Base-by-base conservation (phyloP, 2,329 filamentous ascomycete species). In the Sarocladium strictum region DNA sequence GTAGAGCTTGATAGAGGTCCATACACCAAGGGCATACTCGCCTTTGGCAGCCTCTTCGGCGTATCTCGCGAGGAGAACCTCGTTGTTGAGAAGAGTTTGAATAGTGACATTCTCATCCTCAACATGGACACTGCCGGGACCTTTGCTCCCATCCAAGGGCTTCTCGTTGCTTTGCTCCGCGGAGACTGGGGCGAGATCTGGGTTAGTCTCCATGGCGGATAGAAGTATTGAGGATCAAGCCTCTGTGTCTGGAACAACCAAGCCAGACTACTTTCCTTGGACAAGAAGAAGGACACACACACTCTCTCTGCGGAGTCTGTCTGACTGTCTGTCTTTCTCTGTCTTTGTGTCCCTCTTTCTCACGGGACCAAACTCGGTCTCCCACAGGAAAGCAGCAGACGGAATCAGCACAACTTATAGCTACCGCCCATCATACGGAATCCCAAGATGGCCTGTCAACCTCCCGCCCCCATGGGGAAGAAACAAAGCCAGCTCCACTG, bases 1-100 rank as follows among this genome's bases (percentile, higher is more conserved):
- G 54, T 60, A 59, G 29, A 57, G 55, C 9, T 55, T 52, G 11
- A 62, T 52, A 10, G 60, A 58, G 23, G 58, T 56, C 38, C 53
- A 53, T 19, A 60, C 35, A 1, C 56, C 58, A 6, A 57, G 56
- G 23, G 50, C 55, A n/a, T 59, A 56, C 45, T 62, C 60, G 6
- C 55, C 51, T 12, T 51, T 23, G 50, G 53, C 49, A 7, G 49
- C 49, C 23, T 52, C 29, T 29, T 52, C 55, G 26, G 56, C 56
- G 29, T 52, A 52, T 26, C 14, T 17, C 9, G 49, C 49, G 27
- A 52, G 49, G 17, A 52, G 49, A 7, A 52, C 49, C 5, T 35
- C 27, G 17, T 52, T 24, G 49, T 15, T 24, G 27, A 52, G 29
- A n/a, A 52, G 29, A n/a, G 49, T 26, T 14, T 52, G 27, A 19